Evolutionary conservation across 352 stramenopile species (phyloP).

Genomic region (Pythium volutum): DNA sequence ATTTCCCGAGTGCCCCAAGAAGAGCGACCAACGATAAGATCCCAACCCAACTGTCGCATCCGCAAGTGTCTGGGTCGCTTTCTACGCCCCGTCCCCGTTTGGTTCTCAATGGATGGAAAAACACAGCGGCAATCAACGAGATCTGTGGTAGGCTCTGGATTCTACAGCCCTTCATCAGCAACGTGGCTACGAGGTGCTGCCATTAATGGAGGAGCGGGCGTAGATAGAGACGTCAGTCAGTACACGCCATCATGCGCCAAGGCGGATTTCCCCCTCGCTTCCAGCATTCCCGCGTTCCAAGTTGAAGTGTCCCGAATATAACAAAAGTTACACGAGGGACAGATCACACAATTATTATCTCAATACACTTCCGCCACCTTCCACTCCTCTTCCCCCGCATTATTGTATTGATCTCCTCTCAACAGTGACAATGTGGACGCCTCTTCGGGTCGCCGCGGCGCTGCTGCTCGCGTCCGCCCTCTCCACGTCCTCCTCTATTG

Average conservation of each 20-base stretch:
- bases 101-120: background rate
- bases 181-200: no score
- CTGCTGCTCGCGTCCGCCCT: background rate
- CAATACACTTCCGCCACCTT: background rate
- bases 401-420: background rate
- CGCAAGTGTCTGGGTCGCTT: background rate
- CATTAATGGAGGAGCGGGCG: no score
- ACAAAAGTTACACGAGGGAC: background rate
- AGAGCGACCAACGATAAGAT: background rate
- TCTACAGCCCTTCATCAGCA: no score
- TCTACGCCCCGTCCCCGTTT: background rate
- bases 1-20: background rate
- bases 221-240: no score
- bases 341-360: background rate
- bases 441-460: background rate
- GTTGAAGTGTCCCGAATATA: constrained; percentile 17
- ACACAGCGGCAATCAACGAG: background rate
- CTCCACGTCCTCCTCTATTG: background rate
- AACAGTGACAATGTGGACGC: background rate
- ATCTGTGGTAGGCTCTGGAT: no score
- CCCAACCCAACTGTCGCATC: background rate
- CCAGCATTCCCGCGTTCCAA: background rate
- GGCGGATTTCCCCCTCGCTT: background rate
- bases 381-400: background rate
- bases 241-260: no score